Percentiles rank a stretch among this genome's conserved stretches.
Evolutionary conservation across 78 protist species (phyloP).

Genomic region (Trichosphaerium sp.): DNA sequence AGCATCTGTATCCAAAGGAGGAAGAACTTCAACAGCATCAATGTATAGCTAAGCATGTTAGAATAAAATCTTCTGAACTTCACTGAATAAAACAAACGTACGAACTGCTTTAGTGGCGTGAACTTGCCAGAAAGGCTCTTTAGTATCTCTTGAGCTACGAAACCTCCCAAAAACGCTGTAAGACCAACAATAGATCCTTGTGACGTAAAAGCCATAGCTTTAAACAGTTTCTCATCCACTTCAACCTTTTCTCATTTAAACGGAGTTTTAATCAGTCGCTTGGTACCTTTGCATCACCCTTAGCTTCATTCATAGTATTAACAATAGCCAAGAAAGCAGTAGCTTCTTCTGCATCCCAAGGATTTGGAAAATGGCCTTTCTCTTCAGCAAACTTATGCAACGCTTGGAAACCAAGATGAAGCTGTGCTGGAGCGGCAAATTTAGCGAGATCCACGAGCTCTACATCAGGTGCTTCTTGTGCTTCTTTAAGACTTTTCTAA

Average conservation of each 20-base stretch:
- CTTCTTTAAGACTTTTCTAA: conserved; percentile 41
- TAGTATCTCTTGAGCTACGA: conserved; percentile 85
- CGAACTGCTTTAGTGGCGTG: conserved; percentile 82
- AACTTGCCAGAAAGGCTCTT: conserved; percentile 92
- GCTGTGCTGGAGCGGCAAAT: conserved; percentile 33
- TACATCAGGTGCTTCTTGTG: conserved; percentile 27
- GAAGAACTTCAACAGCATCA: too few relatives aligned
- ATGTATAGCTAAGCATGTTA: neutral
- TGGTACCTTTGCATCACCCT: neutral
- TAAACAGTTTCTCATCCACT: conserved; percentile 23
- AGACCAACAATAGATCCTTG: conserved; percentile 64
- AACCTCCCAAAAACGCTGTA: conserved; percentile 63
- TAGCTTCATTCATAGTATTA: neutral
- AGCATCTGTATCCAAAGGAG: too few relatives aligned
- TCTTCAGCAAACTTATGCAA: conserved; percentile 13
- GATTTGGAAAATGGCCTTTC: conserved; percentile 33
- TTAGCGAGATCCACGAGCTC: conserved; percentile 77
- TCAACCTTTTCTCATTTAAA: neutral
- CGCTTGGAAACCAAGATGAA: conserved; percentile 62
- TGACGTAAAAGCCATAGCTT: conserved; percentile 20
- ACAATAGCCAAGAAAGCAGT: conserved; percentile 6
- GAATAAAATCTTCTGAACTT: conserved; percentile 14
- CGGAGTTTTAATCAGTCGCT: neutral
- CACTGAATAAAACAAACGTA: conserved; percentile 65
- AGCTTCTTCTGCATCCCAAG: conserved; percentile 29